phyloP scores from a whole-genome alignment of 805 yeast species.

The Sungouiozyma intestinalis region DNA sequence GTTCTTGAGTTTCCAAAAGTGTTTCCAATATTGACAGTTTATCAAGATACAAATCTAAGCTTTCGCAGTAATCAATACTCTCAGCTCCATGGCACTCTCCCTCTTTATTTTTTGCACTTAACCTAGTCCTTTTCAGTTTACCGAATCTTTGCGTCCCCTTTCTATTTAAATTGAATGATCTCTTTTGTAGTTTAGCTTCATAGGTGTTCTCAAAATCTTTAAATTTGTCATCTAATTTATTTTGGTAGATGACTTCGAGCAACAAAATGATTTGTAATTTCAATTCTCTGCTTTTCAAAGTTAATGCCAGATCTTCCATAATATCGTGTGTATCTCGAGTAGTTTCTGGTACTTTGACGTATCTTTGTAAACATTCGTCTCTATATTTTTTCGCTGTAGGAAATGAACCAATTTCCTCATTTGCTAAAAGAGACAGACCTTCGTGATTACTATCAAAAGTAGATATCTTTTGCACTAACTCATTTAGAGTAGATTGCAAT shows the following conservation, averaged over 20 bases:
- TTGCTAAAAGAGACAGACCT: conserved; percentile 9
- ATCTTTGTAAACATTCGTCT: conserved; percentile 8
- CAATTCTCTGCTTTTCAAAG: conserved; percentile 44
- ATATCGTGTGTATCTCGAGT: conserved; percentile 8
- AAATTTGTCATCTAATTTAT: conserved; percentile 28
- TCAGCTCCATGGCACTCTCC: background rate
- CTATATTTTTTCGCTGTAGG: conserved; percentile 18
- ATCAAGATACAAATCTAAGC: conserved; percentile 38
- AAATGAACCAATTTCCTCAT: conserved; percentile 15
- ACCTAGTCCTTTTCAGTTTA: conserved; percentile 13
- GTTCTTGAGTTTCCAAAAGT: conserved; percentile 29
- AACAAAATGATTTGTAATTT: conserved; percentile 43
- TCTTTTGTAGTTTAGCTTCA: conserved; percentile 15
- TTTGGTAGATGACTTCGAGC: conserved; percentile 34
- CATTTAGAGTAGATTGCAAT: conserved; percentile 21
- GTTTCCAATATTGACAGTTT: conserved; percentile 46
- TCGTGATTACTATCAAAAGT: conserved; percentile 32
- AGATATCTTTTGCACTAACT: conserved; percentile 29
- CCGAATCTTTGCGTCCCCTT: conserved; percentile 6
- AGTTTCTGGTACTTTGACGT: background rate
- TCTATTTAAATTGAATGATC: conserved; percentile 27
- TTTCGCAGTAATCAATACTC: conserved; percentile 20
- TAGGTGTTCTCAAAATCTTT: conserved; percentile 24
- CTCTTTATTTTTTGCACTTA: conserved; percentile 8
- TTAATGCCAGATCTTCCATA: conserved; percentile 26